Conservation (phyloP, 2,329 filamentous ascomycete species). For the Colletotrichum euphorbiae region DNA sequence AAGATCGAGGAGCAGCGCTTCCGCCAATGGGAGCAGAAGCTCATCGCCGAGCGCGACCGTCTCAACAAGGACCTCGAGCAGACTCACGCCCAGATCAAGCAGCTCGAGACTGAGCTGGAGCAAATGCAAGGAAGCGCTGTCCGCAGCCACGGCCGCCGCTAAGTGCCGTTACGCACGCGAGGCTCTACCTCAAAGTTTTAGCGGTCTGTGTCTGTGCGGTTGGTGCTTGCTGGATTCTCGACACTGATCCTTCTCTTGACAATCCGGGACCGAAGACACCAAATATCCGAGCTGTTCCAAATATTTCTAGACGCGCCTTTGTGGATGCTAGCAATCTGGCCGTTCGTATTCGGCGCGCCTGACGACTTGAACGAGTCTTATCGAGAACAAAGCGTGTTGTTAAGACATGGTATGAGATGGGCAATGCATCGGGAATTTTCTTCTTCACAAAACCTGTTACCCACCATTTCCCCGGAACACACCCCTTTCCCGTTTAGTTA, state of each 20-base stretch:
- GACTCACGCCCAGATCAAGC: constrained; percentile 94
- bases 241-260: constrained; percentile 39
- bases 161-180: constrained; percentile 50
- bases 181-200: constrained; percentile 24
- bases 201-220: constrained; percentile 42
- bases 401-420: constrained; percentile 20
- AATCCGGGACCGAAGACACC: constrained; percentile 23
- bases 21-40: constrained; percentile 99
- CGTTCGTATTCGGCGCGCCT: not conserved
- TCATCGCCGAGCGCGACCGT: constrained; percentile 97
- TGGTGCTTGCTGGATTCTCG: constrained; percentile 41
- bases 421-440: constrained; percentile 31
- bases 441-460: constrained; percentile 40
- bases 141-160: constrained; percentile 93
- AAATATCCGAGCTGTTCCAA: constrained; percentile 8
- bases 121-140: constrained; percentile 89
- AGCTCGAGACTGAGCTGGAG: constrained; percentile 92
- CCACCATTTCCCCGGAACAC: constrained; percentile 1
- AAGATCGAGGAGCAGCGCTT: constrained; percentile 99
- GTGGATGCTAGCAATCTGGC: constrained; percentile 32
- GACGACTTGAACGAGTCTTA: constrained; percentile 7
- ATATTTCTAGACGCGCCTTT: constrained; percentile 12
- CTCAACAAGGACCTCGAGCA: constrained; percentile 99
- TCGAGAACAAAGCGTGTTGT: not conserved
- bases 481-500: constrained; percentile 37